Evolutionary conservation across 768 basidiomycete genomes (phyloP).

Genomic region (Lyophyllum semitale): DNA sequence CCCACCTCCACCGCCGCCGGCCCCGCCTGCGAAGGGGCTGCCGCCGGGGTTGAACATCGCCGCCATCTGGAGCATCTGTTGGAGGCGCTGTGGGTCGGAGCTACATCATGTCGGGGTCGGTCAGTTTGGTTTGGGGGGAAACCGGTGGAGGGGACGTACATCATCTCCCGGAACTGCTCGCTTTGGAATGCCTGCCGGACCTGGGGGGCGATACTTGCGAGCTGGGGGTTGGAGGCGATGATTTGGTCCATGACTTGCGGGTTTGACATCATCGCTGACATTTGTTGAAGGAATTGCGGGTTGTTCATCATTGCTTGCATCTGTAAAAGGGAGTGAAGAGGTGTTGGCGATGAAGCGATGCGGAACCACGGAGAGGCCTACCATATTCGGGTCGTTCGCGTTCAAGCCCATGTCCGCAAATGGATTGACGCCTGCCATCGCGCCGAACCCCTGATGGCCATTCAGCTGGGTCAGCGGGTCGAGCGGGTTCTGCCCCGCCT

Average conservation of each 20-base stretch:
- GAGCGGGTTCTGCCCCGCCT: constrained; percentile 86
- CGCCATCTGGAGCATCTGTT: constrained; percentile 78
- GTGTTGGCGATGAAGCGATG: too few species aligned
- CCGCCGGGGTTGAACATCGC: constrained; percentile 48
- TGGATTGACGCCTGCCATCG: constrained; percentile 87
- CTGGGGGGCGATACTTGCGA: constrained; percentile 76
- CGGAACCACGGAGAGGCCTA: constrained; percentile 34
- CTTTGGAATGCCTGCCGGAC: constrained; percentile 79
- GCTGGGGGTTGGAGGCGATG: constrained; percentile 79
- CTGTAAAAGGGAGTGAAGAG: constrained; percentile 39
- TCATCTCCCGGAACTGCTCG: constrained; percentile 72
- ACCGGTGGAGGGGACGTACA: constrained; percentile 39
- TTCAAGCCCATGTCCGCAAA: constrained; percentile 92
- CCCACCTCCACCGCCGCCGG: neutral
- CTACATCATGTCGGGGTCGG: constrained; percentile 27
- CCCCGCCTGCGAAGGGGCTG: constrained; percentile 10
- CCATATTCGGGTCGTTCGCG: constrained; percentile 92
- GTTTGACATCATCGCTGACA: constrained; percentile 84
- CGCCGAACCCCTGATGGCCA: constrained; percentile 73
- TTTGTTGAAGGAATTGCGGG: constrained; percentile 84
- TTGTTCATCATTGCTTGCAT: constrained; percentile 85
- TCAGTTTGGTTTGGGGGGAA: neutral
- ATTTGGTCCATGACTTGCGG: constrained; percentile 89
- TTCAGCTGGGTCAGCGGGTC: constrained; percentile 88
- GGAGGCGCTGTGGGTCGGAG: constrained; percentile 77